Evolutionary conservation across 331 rosid species (phyloP), one percentile per base, ranked within the genome.

Genomic region (Cydonia oblonga): DNA sequence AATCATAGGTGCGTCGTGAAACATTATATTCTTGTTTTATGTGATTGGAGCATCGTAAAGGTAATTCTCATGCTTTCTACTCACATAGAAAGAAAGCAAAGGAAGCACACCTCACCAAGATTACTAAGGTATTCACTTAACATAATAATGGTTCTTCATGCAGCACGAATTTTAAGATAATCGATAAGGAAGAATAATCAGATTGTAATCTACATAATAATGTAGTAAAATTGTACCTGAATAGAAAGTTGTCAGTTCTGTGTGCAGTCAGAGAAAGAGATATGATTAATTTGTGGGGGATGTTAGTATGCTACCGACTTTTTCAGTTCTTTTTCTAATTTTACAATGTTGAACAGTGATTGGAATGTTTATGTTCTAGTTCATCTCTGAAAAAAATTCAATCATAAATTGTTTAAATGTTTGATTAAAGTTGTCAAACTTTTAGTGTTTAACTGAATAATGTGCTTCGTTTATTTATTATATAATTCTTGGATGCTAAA

Each of bases 21-120:
- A 82, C 24, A 77, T 77, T 9, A 76, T 78, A 42, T 68, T 76
- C 66, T 81, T 86, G 81, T 84, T 81, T 75, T 77, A 75, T 75
- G 90, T 77, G 83, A 80, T 86, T 74, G 83, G 79, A 64, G 77
- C 58, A 79, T 85, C 81, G 86, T 79, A 86, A 78, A 88, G 85
- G 87, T 81, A 59, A 78, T 42, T 74, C 71, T 76, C 71, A 82
- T 84, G 61, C 62, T 71, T 64, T 67, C 53, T 19, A 60, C 62
- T 68, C 79, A 56, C 73, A 70, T 60, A 66, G 24, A 75, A 60
- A 72, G 26, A 8, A 38, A 70, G 35, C 18, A 12, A 25, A 53
- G 29, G 71, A 57, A 65, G 52, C 70, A 61, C 68, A 74, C 73
- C 46, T 75, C 84, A 65, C 61, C 69, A 75, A 65, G 77, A 75